Evolutionary conservation across 1,139 yeast genomes (phyloP).

Genomic region (Kurtzmaniella quercitrusa): DNA sequence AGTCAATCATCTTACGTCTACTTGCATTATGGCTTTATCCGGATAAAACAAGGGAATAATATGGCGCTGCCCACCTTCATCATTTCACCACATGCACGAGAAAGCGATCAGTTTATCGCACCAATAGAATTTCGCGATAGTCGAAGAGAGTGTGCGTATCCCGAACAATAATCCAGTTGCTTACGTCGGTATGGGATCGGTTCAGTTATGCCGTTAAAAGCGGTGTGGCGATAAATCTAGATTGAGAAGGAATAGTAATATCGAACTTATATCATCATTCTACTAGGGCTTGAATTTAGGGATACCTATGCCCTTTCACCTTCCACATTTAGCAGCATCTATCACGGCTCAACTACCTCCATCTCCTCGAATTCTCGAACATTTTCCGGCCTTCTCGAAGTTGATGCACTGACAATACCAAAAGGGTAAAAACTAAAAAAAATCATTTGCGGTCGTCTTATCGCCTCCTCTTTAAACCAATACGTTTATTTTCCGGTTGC

Average conservation of each 20-base stretch:
- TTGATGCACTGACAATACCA: neutral
- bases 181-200: neutral
- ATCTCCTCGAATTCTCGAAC: no score
- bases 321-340: no score
- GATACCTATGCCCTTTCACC: no score
- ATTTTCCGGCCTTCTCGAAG: neutral
- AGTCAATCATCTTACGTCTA: neutral
- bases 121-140: slow-evolving; percentile 4
- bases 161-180: neutral
- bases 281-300: no score
- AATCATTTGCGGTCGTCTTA: neutral
- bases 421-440: neutral
- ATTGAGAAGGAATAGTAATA: no score
- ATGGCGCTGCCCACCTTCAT: neutral
- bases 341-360: no score
- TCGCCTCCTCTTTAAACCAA: neutral
- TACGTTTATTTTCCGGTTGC: neutral
- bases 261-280: no score
- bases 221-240: neutral
- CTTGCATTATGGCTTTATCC: neutral
- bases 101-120: slow-evolving; percentile 2
- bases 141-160: neutral
- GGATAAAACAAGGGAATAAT: neutral
- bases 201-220: neutral
- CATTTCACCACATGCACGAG: neutral